These are phyloP conservation scores for Pythium phragmitis DNA, from an alignment of 352 stramenopile species.

Conservation along the genomic window DNA sequence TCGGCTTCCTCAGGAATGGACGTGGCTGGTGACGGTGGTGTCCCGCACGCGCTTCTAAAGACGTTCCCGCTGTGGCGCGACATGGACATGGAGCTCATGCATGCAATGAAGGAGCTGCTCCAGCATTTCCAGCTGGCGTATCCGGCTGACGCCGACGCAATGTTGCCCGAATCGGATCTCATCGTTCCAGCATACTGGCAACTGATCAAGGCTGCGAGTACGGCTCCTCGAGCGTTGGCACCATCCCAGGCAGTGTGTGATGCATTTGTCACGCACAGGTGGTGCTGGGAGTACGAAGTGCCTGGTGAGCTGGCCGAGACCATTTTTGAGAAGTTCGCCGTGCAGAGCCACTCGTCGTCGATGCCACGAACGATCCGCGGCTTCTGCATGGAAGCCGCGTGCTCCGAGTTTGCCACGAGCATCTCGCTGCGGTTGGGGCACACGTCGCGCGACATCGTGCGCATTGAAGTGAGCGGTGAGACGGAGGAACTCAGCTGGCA, in stretches of 20 bases:
- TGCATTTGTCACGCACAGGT: background rate
- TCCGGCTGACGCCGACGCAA: slow-evolving; percentile 15
- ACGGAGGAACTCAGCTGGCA: background rate
- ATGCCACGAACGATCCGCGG: slow-evolving; percentile 8
- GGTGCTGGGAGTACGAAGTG: slow-evolving; percentile 35
- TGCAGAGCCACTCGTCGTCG: slow-evolving; percentile 27
- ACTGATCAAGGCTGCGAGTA: background rate
- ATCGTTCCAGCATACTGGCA: slow-evolving; percentile 21
- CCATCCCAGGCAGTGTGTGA: background rate
- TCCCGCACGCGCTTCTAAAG: slow-evolving; percentile 14
- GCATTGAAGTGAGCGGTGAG: slow-evolving; percentile 17
- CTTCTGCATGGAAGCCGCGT: slow-evolving; percentile 14
- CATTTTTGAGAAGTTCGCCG: slow-evolving; percentile 32
- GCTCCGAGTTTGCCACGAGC: slow-evolving; percentile 14
- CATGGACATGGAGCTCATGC: slow-evolving; percentile 26
- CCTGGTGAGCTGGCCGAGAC: slow-evolving; percentile 25
- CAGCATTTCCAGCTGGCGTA: slow-evolving; percentile 31
- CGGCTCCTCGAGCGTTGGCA: background rate
- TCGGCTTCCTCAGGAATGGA: background rate
- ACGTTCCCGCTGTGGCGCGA: slow-evolving; percentile 21
- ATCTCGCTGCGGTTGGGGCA: slow-evolving; percentile 1
- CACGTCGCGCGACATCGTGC: slow-evolving; percentile 4
- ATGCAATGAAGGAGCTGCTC: slow-evolving; percentile 32
- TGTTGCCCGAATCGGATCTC: slow-evolving; percentile 21
- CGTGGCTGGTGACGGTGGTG: background rate